Conservation (phyloP, 208 protist species). For the Acanthamoeba triangularis region DNA sequence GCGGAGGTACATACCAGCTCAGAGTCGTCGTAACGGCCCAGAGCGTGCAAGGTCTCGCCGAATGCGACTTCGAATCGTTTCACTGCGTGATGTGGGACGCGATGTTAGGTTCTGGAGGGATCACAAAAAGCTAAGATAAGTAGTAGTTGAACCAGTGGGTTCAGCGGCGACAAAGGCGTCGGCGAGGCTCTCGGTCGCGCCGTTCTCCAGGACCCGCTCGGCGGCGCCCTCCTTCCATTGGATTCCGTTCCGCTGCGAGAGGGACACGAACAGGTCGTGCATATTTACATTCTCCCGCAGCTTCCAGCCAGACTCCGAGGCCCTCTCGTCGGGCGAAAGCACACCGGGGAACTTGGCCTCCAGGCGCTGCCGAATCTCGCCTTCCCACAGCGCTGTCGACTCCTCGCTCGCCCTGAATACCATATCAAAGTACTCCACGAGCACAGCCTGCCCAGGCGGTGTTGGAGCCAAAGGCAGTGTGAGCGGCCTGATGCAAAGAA, state of each 20-base stretch:
- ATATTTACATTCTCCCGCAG: neutral
- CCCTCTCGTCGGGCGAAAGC: neutral
- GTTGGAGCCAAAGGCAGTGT: neutral
- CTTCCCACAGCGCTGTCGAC: neutral
- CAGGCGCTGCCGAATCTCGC: neutral
- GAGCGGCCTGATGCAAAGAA: neutral
- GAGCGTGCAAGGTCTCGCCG: constrained; percentile 14
- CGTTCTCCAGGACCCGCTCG: neutral
- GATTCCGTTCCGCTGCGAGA: constrained; percentile 16
- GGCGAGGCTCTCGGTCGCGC: neutral
- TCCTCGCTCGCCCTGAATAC: neutral
- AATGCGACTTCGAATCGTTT: constrained; percentile 47
- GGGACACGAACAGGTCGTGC: neutral
- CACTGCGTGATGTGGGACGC: neutral
- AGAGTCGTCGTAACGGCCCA: constrained; percentile 44
- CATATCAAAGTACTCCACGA: neutral
- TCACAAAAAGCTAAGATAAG: neutral
- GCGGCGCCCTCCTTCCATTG: constrained; percentile 9
- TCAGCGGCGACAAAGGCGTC: neutral
- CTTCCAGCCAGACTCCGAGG: neutral
- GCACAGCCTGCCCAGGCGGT: neutral
- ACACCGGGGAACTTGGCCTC: constrained; percentile 16
- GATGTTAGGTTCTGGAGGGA: neutral
- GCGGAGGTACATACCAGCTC: neutral
- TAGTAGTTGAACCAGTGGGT: neutral